Evolutionary conservation across 2,329 filamentous ascomycete genomes (phyloP).

Genomic region (Xylaria hypoxylon): DNA sequence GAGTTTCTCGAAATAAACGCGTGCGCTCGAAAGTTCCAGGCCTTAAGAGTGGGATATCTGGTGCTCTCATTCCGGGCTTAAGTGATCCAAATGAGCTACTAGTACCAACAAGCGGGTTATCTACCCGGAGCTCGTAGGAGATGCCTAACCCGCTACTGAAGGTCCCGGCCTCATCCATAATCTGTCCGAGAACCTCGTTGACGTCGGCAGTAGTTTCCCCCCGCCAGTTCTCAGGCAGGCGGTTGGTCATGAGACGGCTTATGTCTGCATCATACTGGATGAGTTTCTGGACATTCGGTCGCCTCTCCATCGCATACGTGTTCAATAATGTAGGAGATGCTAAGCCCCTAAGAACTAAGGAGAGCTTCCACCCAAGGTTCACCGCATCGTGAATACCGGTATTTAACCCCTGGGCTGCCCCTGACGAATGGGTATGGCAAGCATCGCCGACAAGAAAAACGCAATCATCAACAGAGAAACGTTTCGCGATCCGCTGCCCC

Average conservation of each 20-base stretch:
- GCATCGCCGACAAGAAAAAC: slow-evolving; percentile 68
- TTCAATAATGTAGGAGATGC: slow-evolving; percentile 54
- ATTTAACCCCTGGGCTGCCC: slow-evolving; percentile 69
- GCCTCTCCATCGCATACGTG: slow-evolving; percentile 61
- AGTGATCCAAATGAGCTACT: slow-evolving; percentile 13
- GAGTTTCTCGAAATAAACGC: slow-evolving; percentile 58
- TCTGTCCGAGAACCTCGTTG: slow-evolving; percentile 62
- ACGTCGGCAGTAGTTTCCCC: slow-evolving; percentile 56
- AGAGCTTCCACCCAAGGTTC: slow-evolving; percentile 64
- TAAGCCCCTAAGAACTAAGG: slow-evolving; percentile 53
- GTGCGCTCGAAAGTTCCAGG: slow-evolving; percentile 59
- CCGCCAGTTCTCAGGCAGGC: slow-evolving; percentile 54
- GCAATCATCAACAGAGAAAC: slow-evolving; percentile 56
- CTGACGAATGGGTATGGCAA: slow-evolving; percentile 66
- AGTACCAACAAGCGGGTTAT: slow-evolving; percentile 32
- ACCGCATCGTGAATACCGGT: slow-evolving; percentile 63
- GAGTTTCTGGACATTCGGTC: slow-evolving; percentile 58
- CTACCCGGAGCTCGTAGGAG: slow-evolving; percentile 63
- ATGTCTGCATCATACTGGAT: slow-evolving; percentile 57
- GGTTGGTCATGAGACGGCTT: slow-evolving; percentile 54
- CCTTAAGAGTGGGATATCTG: slow-evolving; percentile 59
- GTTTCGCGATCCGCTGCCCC: slow-evolving; percentile 41
- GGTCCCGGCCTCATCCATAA: slow-evolving; percentile 58
- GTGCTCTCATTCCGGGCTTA: slow-evolving; percentile 57
- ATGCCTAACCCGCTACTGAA: slow-evolving; percentile 61